phyloP scores from a whole-genome alignment of 768 basidiomycete genomes.

The Terana coerulea region DNA sequence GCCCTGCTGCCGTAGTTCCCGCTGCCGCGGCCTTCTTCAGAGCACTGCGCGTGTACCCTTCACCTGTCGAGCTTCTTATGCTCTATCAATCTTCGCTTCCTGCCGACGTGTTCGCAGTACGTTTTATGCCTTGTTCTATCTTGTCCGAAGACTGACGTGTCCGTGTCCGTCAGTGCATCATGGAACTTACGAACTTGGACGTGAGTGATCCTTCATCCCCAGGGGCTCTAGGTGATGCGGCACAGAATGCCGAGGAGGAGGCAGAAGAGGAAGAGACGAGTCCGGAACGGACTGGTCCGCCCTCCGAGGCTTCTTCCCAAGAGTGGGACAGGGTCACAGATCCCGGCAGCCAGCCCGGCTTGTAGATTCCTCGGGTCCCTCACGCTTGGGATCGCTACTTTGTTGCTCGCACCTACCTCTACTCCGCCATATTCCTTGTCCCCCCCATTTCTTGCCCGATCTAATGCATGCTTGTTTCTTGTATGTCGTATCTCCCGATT shows the following conservation, averaged over 20 bases:
- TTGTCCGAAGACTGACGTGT: background rate
- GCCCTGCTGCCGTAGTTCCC: conserved; percentile 70
- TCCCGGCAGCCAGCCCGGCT: conserved; percentile 45
- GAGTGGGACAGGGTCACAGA: conserved; percentile 90
- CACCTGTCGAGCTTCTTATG: conserved; percentile 89
- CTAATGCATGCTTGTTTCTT: conserved; percentile 57
- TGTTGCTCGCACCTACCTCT: conserved; percentile 8
- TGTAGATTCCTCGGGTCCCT: conserved; percentile 21
- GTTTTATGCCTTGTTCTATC: conserved; percentile 10
- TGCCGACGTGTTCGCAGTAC: conserved; percentile 71
- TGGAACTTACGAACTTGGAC: conserved; percentile 85
- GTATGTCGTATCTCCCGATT: conserved; percentile 9
- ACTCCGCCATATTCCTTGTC: conserved; percentile 14
- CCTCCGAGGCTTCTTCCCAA: conserved; percentile 84
- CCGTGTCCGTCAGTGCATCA: conserved; percentile 47
- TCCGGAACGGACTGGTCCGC: conserved; percentile 61
- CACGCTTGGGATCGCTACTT: conserved; percentile 29
- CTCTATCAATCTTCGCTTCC: conserved; percentile 94
- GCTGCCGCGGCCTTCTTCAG: conserved; percentile 91
- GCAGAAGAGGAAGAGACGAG: conserved; percentile 56
- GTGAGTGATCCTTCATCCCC: conserved; percentile 65
- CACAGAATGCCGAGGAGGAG: conserved; percentile 27
- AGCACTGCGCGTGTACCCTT: conserved; percentile 91
- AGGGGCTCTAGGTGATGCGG: conserved; percentile 18
- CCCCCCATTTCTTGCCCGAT: no score